Percentiles rank a stretch among this genome's conserved stretches.
These are phyloP conservation scores for Talaromyces verruculosus DNA, from an alignment of 2,329 filamentous ascomycete genomes.

Conservation along the genomic window DNA sequence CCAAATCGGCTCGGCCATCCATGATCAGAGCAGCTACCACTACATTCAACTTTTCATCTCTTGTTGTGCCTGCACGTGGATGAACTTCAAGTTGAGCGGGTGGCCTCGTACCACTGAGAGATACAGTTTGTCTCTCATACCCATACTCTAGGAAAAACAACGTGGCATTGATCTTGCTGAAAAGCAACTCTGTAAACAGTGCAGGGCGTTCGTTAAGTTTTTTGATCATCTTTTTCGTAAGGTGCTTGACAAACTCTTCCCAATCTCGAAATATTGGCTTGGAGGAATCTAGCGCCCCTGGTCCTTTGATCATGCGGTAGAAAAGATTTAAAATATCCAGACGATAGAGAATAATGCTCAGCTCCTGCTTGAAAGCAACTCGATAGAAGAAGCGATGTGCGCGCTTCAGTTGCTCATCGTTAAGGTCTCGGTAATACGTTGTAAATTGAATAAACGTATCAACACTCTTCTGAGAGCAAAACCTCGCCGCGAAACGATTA, in stretches of 20 bases:
- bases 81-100: conserved; percentile 84
- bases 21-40: conserved; percentile 77
- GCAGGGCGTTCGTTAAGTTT: conserved; percentile 84
- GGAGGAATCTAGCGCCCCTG: conserved; percentile 68
- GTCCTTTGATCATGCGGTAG: conserved; percentile 88
- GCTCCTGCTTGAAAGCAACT: conserved; percentile 90
- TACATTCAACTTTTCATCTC: conserved; percentile 72
- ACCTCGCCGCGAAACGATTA: conserved; percentile 73
- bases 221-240: conserved; percentile 76
- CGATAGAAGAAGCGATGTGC: conserved; percentile 93
- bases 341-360: conserved; percentile 82
- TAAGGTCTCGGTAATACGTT: conserved; percentile 76
- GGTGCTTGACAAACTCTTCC: conserved; percentile 82
- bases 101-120: conserved; percentile 63
- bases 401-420: conserved; percentile 78
- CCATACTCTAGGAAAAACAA: conserved; percentile 89
- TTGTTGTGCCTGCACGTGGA: conserved; percentile 61
- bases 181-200: conserved; percentile 85
- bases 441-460: conserved; percentile 84
- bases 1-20: conserved; percentile 70
- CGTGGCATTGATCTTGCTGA: conserved; percentile 84
- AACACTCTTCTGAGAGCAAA: conserved; percentile 79
- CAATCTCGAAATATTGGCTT: conserved; percentile 77
- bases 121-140: conserved; percentile 73
- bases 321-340: conserved; percentile 88